Evolutionary conservation across 2,329 filamentous ascomycete genomes (phyloP).

Genomic region (Xylaria sp.): DNA sequence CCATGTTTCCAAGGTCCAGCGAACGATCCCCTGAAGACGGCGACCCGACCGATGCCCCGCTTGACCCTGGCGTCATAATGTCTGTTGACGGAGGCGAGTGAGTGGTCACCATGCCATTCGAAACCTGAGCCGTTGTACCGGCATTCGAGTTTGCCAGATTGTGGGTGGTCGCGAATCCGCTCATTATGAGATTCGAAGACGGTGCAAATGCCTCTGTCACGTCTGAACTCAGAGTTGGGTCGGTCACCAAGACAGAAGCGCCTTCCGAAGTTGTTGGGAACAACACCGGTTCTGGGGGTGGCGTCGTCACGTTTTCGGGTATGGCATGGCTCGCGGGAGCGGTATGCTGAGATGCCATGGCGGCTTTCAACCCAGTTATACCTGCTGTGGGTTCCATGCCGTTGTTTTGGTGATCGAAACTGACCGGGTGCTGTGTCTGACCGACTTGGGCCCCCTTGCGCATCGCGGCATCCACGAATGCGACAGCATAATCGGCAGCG

Average conservation of each 20-base stretch:
- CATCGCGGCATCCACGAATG: slow-evolving; percentile 90
- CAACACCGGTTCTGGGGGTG: slow-evolving; percentile 57
- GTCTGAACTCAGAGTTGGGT: slow-evolving; percentile 18
- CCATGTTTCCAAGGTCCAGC: slow-evolving; percentile 52
- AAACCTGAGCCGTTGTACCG: background rate
- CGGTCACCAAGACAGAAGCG: slow-evolving; percentile 6
- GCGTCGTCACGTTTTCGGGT: slow-evolving; percentile 48
- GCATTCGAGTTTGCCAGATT: slow-evolving; percentile 8
- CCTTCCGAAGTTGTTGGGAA: slow-evolving; percentile 31
- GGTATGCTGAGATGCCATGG: slow-evolving; percentile 31
- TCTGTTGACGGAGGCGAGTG: slow-evolving; percentile 36
- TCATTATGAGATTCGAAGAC: background rate
- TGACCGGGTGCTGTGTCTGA: slow-evolving; percentile 1
- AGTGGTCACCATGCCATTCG: background rate
- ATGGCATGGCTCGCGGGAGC: slow-evolving; percentile 17
- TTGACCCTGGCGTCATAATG: slow-evolving; percentile 34
- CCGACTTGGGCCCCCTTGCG: slow-evolving; percentile 62
- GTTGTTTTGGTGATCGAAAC: slow-evolving; percentile 48
- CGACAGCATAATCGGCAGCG: slow-evolving; percentile 93
- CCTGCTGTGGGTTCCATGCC: slow-evolving; percentile 69
- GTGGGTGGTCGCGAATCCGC: slow-evolving; percentile 2
- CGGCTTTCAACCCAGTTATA: slow-evolving; percentile 29
- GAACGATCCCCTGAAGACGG: slow-evolving; percentile 39
- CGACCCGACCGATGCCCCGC: slow-evolving; percentile 25
- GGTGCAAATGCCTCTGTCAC: slow-evolving; percentile 16